These are phyloP conservation scores for Curvularia sp. DNA, from an alignment of 2,329 filamentous ascomycete genomes.

Conservation along the genomic window DNA sequence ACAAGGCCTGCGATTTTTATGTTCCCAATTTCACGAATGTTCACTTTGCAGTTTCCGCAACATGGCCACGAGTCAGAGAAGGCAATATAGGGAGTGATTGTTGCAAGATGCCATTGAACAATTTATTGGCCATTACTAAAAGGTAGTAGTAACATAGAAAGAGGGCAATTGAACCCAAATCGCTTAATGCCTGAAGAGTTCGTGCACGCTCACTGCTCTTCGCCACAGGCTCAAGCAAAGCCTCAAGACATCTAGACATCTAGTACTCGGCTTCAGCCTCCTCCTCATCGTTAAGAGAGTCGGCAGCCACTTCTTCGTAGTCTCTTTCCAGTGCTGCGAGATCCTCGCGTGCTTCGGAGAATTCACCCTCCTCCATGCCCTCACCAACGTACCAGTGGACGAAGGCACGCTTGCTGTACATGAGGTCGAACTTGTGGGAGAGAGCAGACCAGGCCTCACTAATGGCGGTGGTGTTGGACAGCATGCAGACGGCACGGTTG, in stretches of 20 bases:
- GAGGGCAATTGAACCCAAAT: slow-evolving; percentile 35
- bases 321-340: slow-evolving; percentile 96
- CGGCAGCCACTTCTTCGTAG: slow-evolving; percentile 94
- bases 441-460: slow-evolving; percentile 97
- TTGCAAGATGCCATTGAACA: slow-evolving; percentile 20
- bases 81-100: background rate
- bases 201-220: slow-evolving; percentile 29
- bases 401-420: slow-evolving; percentile 99
- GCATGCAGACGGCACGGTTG: slow-evolving; percentile 98
- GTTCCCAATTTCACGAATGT: too few relatives aligned
- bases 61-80: background rate
- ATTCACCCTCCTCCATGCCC: slow-evolving; percentile 99
- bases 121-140: slow-evolving; percentile 41
- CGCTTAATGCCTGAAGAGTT: slow-evolving; percentile 29
- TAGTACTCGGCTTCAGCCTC: slow-evolving; percentile 95
- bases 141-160: slow-evolving; percentile 36
- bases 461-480: slow-evolving; percentile 98
- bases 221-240: slow-evolving; percentile 27
- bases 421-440: slow-evolving; percentile 98
- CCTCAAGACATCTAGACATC: slow-evolving; percentile 50
- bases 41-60: too few relatives aligned
- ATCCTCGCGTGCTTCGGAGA: slow-evolving; percentile 98
- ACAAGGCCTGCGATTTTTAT: too few relatives aligned
- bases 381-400: slow-evolving; percentile 99
- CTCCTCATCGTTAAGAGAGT: slow-evolving; percentile 86